Evolutionary conservation across 176 grass and related monocot genomes (phyloP).

Genomic region (Neostapfia colusana): DNA sequence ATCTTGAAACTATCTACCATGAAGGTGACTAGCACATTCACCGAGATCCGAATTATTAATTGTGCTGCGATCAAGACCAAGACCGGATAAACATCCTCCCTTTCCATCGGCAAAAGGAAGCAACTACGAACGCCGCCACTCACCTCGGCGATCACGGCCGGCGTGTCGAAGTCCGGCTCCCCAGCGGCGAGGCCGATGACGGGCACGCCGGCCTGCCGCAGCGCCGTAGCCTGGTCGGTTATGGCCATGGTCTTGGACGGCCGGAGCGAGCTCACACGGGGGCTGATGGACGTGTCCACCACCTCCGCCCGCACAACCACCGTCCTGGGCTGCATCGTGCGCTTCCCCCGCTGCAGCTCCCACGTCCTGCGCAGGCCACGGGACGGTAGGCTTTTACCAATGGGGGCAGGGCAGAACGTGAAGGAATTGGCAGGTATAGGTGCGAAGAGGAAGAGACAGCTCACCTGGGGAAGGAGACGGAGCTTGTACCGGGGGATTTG

Average conservation of each 20-base stretch:
- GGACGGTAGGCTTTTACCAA: slow-evolving; percentile 2
- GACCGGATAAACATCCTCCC: background rate
- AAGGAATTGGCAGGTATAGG: background rate
- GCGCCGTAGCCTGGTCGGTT: slow-evolving; percentile 82
- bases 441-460: background rate
- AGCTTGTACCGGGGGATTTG: slow-evolving; percentile 7
- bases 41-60: slow-evolving; percentile 5
- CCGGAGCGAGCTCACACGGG: slow-evolving; percentile 70
- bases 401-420: background rate
- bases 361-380: slow-evolving; percentile 38
- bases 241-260: slow-evolving; percentile 97
- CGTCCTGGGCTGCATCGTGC: slow-evolving; percentile 3
- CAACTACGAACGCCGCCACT: background rate
- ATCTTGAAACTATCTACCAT: background rate
- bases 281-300: slow-evolving; percentile 68
- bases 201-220: slow-evolving; percentile 76
- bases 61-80: background rate
- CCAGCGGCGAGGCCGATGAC: slow-evolving; percentile 72
- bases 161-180: slow-evolving; percentile 76
- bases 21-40: background rate
- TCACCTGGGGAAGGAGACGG: slow-evolving; percentile 62
- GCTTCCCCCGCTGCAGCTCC: slow-evolving; percentile 24
- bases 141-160: slow-evolving; percentile 57
- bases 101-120: background rate
- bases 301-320: slow-evolving; percentile 40